Conservation (phyloP, 2,329 filamentous ascomycete genomes). For the Thielaviopsis ethacetica region DNA sequence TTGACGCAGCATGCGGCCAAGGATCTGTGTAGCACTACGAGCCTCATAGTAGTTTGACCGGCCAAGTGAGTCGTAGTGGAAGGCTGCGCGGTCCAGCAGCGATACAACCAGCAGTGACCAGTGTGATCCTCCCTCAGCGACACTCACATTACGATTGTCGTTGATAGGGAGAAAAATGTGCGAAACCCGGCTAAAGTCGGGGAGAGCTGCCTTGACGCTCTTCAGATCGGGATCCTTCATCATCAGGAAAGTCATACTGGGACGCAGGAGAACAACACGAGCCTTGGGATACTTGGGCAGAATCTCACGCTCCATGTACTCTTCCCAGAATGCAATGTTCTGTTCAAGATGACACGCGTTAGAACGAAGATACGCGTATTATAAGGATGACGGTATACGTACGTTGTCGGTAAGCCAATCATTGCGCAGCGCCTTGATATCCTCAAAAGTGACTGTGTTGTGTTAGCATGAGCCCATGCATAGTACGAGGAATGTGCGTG, state of each 20-base stretch:
- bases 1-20: conserved; percentile 50
- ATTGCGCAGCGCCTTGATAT: conserved; percentile 72
- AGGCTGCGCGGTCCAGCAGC: conserved; percentile 74
- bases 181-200: conserved; percentile 63
- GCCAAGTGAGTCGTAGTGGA: conserved; percentile 86
- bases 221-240: conserved; percentile 51
- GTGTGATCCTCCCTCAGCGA: conserved; percentile 81
- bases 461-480: background rate
- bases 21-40: conserved; percentile 47
- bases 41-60: conserved; percentile 64
- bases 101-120: conserved; percentile 90
- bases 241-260: conserved; percentile 83
- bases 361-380: background rate
- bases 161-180: conserved; percentile 96
- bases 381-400: conserved; percentile 19
- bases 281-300: conserved; percentile 65
- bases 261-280: conserved; percentile 77
- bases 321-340: conserved; percentile 97
- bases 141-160: conserved; percentile 58
- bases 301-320: conserved; percentile 85
- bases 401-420: conserved; percentile 98
- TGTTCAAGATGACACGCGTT: conserved; percentile 19
- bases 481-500: background rate
- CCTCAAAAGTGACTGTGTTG: conserved; percentile 33
- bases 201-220: conserved; percentile 50